Evolutionary conservation across 2,329 filamentous ascomycete species (phyloP), one percentile per base, ranked within the genome.

Genomic region (Fusarium succisae): DNA sequence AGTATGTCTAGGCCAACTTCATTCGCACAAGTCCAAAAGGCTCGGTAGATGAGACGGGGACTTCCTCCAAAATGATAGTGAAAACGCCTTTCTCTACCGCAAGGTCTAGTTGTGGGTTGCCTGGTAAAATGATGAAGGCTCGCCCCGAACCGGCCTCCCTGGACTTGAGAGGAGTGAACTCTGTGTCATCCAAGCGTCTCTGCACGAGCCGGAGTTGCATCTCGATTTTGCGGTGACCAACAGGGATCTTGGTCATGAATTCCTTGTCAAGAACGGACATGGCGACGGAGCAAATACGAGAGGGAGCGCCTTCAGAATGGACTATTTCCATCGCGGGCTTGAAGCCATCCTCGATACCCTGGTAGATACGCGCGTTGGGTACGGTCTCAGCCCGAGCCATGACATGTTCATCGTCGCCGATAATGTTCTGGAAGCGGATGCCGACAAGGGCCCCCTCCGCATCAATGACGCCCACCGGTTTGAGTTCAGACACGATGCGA

Each of bases 61-160:
- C 5, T 32, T 50, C 28, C 24, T n/a, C 47, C 22, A 50, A 9
- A 5, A n/a, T 8, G n/a, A 26, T 28, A 28, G 28, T 28, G 28
- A 8, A 28, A 28, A 28, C 8, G 28, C 8, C 7, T 3, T 28
- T 28, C 7, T 8, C 3, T 28, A 28, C 28, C 28, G 28, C 28
- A 28, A 28, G 28, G 28, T 28, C 28, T 3, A 28, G 28, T 28
- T 28, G 28, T 28, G 28, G 3, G 28, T 28, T 28, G 28, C 28
- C 28, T 28, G 28, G 28, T 1, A 47, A 13, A 1, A 47, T 6
- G 12, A 47, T 28, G 12, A 13, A 0, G 3, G 24, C 44, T 47
- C 44, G 7, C 44, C 20, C 44, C 1, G 0, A 6, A 9, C 3
- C 18, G 6, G 1, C 17, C 3, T 8, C 7, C 2, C 12, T 5